Base-by-base conservation (phyloP, 1,139 yeast species). In the Suhomyces wounanorum region DNA sequence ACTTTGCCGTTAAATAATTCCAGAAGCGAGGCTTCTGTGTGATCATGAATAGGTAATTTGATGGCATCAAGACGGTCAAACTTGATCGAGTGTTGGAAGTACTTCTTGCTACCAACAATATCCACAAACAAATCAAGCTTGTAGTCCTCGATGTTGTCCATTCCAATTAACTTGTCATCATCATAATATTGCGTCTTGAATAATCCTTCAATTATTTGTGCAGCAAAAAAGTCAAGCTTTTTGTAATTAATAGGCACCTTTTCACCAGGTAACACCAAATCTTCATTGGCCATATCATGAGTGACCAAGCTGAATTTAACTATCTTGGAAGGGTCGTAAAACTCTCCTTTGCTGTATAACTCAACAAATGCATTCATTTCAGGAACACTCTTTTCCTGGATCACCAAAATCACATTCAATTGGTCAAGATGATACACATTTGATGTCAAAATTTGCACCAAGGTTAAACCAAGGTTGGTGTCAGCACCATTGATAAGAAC, bases 401-500 rank as follows among this genome's bases (percentile, higher is more conserved):
- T 67, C 4, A 75, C 60, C 50, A 75, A 59, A 3, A 75, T 64
- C 45, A 76, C 53, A 46, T 71, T 71, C 52, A 72, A 60, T 21
- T 51, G 50, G 10, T 56, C 55, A 31, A 55, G 50, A n/a, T 50
- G 46, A 55, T 70, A 72, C 8, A 60, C 43, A 9, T 68, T 55
- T 13, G 73, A 65, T 45, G 61, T 58, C 44, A 72, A 54, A 3
- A 70, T 38, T 54, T 77, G 81, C 5, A 73, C 54, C 8, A 77
- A 49, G 1, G 78, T 75, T 45, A 61, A 59, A 0, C 78, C 79
- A 33, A 75, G 57, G 47, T 66, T 63, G 8, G 81, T 74, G 53
- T 77, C 80, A 5, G 73, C 81, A 11, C 81, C 81, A 57, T 77
- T 75, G 48, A 77, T 72, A 43, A 77, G 61, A 9, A 77, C 59